Percentiles rank a stretch among this genome's conserved stretches.
phyloP scores from a whole-genome alignment of 2,329 filamentous ascomycete species.

The Trichoderma sp. region DNA sequence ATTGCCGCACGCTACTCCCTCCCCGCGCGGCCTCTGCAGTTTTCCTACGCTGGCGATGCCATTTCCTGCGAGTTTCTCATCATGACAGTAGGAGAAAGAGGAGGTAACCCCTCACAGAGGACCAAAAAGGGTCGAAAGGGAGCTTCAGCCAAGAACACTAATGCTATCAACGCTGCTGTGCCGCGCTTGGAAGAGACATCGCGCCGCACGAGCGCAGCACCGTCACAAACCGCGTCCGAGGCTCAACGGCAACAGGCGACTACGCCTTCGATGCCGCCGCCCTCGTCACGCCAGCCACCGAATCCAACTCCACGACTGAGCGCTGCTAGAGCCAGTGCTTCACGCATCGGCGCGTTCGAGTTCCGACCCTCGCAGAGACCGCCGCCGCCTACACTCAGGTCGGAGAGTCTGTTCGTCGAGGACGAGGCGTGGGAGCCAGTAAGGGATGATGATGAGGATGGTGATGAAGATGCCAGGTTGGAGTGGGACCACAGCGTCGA shows the following conservation, averaged over 20 bases:
- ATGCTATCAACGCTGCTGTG: constrained; percentile 28
- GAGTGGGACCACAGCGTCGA: constrained; percentile 74
- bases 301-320: constrained; percentile 41
- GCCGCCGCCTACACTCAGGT: constrained; percentile 59
- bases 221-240: constrained; percentile 38
- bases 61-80: constrained; percentile 76
- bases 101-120: constrained; percentile 52
- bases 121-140: constrained; percentile 51
- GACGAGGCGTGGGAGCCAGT: constrained; percentile 77
- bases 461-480: constrained; percentile 66
- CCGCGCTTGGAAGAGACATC: constrained; percentile 53
- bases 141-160: constrained; percentile 36
- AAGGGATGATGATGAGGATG: constrained; percentile 60
- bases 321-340: constrained; percentile 41
- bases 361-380: constrained; percentile 57
- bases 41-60: constrained; percentile 69
- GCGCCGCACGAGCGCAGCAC: constrained; percentile 48
- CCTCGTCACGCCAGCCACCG: constrained; percentile 37
- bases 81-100: constrained; percentile 75
- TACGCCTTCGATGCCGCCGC: constrained; percentile 27
- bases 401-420: constrained; percentile 74
- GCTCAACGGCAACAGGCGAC: constrained; percentile 30
- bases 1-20: constrained; percentile 70
- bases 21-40: constrained; percentile 70
- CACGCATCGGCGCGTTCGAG: constrained; percentile 46